phyloP scores from a whole-genome alignment of 768 basidiomycete species.

The Crassisporium funariophilum region DNA sequence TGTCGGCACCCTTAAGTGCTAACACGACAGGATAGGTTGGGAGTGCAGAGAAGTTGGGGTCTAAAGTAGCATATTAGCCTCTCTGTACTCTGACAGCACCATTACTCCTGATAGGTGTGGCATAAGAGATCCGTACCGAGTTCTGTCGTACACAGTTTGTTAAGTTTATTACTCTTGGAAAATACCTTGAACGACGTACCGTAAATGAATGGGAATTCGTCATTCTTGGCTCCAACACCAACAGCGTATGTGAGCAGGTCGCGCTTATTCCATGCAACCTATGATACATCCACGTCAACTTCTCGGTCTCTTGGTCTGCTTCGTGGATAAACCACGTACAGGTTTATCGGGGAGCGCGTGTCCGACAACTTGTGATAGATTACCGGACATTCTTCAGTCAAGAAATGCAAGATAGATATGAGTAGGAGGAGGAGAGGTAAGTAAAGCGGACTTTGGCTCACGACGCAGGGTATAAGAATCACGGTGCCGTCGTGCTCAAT shows the following conservation, averaged over 20 bases:
- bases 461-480: slow-evolving; percentile 11
- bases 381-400: slow-evolving; percentile 29
- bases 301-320: neutral
- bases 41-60: slow-evolving; percentile 64
- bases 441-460: neutral
- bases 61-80: slow-evolving; percentile 13
- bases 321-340: slow-evolving; percentile 37
- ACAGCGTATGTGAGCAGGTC: slow-evolving; percentile 80
- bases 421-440: neutral
- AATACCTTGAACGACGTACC: slow-evolving; percentile 42
- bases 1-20: slow-evolving; percentile 64
- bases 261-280: slow-evolving; percentile 86
- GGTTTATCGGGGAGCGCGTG: slow-evolving; percentile 51
- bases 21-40: slow-evolving; percentile 88
- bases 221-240: slow-evolving; percentile 79
- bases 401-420: neutral
- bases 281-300: neutral
- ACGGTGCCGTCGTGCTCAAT: too few relatives aligned
- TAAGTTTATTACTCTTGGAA: neutral
- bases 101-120: too few relatives aligned
- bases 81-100: neutral
- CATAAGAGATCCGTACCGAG: slow-evolving; percentile 42
- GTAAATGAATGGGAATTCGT: slow-evolving; percentile 72
- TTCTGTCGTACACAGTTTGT: slow-evolving; percentile 35
- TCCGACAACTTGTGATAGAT: slow-evolving; percentile 72